Evolutionary conservation across 2,329 filamentous ascomycete species (phyloP).

Genomic region (Cladobotryum protrusum): DNA sequence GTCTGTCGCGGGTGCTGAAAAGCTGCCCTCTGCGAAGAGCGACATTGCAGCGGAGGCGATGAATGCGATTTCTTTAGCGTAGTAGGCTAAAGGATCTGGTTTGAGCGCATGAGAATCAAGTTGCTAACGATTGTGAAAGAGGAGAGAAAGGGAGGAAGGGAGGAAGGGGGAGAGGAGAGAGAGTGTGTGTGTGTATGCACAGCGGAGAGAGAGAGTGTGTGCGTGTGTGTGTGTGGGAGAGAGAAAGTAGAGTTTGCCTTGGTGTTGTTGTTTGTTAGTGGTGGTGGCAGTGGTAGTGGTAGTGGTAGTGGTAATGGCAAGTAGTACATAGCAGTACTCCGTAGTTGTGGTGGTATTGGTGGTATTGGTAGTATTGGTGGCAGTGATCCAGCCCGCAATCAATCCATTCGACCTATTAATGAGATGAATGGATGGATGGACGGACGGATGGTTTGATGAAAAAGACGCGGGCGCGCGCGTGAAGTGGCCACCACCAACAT

Average conservation of each 20-base stretch:
- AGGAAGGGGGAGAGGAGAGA: background rate
- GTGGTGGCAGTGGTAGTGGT: too few species aligned
- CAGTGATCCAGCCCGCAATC: too few species aligned
- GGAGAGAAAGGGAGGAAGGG: background rate
- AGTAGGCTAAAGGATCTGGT: background rate
- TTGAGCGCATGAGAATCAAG: background rate
- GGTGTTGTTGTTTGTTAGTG: background rate
- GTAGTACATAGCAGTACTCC: too few species aligned
- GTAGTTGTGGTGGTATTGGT: too few species aligned
- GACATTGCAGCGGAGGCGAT: constrained; percentile 22
- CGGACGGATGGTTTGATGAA: background rate
- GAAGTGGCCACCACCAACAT: background rate
- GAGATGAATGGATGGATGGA: too few species aligned
- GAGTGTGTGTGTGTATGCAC: too few species aligned
- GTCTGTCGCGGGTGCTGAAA: constrained; percentile 28
- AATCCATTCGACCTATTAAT: too few species aligned
- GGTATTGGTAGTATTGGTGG: too few species aligned
- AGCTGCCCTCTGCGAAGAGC: constrained; percentile 29
- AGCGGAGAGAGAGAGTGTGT: too few species aligned
- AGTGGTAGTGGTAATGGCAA: too few species aligned
- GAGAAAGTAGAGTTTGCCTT: background rate
- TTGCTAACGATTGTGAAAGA: background rate
- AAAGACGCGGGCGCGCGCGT: constrained; percentile 10
- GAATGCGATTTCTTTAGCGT: background rate
- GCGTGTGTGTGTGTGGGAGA: too few species aligned